Evolutionary conservation across 345 rosid species (phyloP).

Genomic region (Heritiera fomes): DNA sequence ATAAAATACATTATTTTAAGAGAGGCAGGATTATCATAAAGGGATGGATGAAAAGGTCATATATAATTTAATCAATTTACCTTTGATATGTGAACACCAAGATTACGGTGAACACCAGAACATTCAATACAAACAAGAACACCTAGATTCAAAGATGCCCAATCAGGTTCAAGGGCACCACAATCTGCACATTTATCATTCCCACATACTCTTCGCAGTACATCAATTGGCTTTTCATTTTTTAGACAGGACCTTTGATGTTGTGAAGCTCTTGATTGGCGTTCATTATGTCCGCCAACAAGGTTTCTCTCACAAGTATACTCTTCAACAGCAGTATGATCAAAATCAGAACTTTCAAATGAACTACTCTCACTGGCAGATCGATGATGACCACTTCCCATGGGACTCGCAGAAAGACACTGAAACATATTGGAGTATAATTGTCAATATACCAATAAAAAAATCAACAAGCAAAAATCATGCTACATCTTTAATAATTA

Average conservation of each 20-base stretch:
- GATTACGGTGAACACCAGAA: constrained; percentile 99
- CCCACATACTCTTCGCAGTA: constrained; percentile 74
- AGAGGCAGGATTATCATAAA: background rate
- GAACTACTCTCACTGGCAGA: constrained; percentile 99
- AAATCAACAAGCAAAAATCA: constrained; percentile 10
- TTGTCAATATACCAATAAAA: constrained; percentile 19
- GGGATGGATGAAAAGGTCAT: background rate
- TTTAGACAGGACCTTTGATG: constrained; percentile 65
- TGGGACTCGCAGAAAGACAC: constrained; percentile 75
- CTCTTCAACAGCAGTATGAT: constrained; percentile 76
- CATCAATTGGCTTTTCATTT: constrained; percentile 88
- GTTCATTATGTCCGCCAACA: constrained; percentile 56
- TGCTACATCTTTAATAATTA: constrained; percentile 32
- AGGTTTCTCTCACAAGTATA: constrained; percentile 69
- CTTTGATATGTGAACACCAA: constrained; percentile 98
- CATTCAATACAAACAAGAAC: constrained; percentile 98
- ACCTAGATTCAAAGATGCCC: constrained; percentile 98
- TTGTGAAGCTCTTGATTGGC: constrained; percentile 61
- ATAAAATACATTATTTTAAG: constrained; percentile 5
- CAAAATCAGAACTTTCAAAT: constrained; percentile 91
- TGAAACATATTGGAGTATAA: constrained; percentile 41
- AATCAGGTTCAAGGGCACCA: constrained; percentile 97
- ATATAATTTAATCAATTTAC: constrained; percentile 34
- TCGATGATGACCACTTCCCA: constrained; percentile 92
- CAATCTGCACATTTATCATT: constrained; percentile 99